Conservation (phyloP, 352 stramenopile genomes). For the Globisporangium middletonii region DNA sequence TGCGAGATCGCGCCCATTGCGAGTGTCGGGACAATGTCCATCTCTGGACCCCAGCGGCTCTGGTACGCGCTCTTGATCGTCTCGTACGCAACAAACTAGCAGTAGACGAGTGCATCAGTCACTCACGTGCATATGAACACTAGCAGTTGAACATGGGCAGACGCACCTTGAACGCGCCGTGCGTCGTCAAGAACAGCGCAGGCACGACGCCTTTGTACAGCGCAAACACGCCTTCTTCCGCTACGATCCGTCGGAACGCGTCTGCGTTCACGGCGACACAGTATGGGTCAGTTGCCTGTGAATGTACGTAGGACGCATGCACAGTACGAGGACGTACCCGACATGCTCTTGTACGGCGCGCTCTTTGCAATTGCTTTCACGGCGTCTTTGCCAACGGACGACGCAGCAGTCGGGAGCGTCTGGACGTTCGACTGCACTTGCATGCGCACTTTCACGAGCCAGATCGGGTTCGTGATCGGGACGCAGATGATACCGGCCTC, state of each 20-base stretch:
- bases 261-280: conserved; percentile 35
- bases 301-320: conserved; percentile 1
- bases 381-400: conserved; percentile 38
- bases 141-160: neutral
- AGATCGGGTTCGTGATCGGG: conserved; percentile 97
- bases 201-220: conserved; percentile 96
- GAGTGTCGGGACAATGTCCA: conserved; percentile 65
- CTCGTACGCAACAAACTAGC: conserved; percentile 78
- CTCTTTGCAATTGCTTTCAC: conserved; percentile 45
- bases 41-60: conserved; percentile 46
- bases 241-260: conserved; percentile 91
- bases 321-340: conserved; percentile 22
- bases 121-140: no score
- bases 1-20: conserved; percentile 78
- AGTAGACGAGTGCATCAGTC: neutral
- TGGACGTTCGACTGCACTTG: conserved; percentile 82
- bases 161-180: conserved; percentile 93
- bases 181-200: conserved; percentile 93
- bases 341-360: conserved; percentile 60
- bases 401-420: neutral
- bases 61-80: conserved; percentile 64
- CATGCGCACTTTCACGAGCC: conserved; percentile 97
- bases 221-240: conserved; percentile 90
- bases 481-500: conserved; percentile 90
- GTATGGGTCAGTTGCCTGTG: neutral